Conservation (phyloP, 768 basidiomycete genomes). For the Mycena maculata region DNA sequence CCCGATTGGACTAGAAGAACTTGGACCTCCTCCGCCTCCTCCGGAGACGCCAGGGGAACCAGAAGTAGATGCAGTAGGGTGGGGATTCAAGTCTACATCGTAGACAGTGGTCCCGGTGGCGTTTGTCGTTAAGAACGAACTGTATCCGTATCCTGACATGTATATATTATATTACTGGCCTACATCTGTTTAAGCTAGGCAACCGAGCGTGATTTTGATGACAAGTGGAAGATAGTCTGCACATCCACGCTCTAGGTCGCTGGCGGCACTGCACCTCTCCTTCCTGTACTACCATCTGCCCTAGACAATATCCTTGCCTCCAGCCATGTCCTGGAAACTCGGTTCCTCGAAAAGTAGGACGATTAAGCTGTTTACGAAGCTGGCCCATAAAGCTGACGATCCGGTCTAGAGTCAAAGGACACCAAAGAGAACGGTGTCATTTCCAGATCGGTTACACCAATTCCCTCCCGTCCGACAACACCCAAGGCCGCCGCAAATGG, state of each 20-base stretch:
- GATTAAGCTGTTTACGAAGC: constrained; percentile 15
- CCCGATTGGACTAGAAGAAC: not conserved
- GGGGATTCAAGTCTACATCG: not conserved
- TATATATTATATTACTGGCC: constrained; percentile 10
- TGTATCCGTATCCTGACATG: constrained; percentile 23
- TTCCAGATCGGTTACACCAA: constrained; percentile 84
- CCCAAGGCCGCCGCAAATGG: constrained; percentile 67
- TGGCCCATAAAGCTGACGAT: not conserved
- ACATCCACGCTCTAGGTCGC: constrained; percentile 36
- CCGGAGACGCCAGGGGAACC: not conserved
- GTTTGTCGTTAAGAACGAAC: constrained; percentile 1
- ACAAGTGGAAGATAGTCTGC: too few relatives aligned
- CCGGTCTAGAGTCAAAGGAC: constrained; percentile 71
- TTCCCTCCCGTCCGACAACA: constrained; percentile 84
- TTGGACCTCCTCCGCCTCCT: not conserved
- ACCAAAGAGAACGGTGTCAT: constrained; percentile 74
- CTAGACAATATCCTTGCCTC: constrained; percentile 29
- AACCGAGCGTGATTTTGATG: not conserved
- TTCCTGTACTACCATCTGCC: constrained; percentile 39
- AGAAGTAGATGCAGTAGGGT: constrained; percentile 10
- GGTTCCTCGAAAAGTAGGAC: constrained; percentile 56
- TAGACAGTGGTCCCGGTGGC: not conserved
- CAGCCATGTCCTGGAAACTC: constrained; percentile 69
- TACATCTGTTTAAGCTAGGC: not conserved
- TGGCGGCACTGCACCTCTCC: constrained; percentile 42